Conservation (phyloP, 306 rosid species). For the Citrullus amarus region DNA sequence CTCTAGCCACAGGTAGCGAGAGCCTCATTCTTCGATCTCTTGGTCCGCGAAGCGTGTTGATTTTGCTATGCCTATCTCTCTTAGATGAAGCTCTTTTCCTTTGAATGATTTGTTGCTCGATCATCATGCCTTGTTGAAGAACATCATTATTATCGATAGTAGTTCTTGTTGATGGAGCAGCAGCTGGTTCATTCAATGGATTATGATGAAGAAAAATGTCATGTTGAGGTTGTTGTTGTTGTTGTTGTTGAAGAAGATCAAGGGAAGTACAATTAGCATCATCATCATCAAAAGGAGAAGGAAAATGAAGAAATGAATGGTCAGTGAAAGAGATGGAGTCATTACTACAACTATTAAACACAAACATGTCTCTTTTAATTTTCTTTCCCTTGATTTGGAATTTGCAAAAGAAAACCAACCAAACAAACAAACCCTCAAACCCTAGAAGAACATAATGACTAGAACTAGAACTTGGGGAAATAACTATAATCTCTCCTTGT, state of each 20-base stretch:
- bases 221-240: conserved; percentile 12
- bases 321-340: conserved; percentile 36
- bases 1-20: conserved; percentile 60
- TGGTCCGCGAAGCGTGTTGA: conserved; percentile 52
- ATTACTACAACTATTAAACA: conserved; percentile 29
- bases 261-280: conserved; percentile 2
- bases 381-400: not conserved
- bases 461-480: not conserved
- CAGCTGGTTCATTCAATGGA: not conserved
- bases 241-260: conserved; percentile 13
- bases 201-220: not conserved
- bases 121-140: not conserved
- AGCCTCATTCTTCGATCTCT: conserved; percentile 86
- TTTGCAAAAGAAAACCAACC: not conserved
- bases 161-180: not conserved
- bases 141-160: not conserved
- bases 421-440: not conserved
- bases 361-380: conserved; percentile 24
- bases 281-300: conserved; percentile 41
- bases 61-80: conserved; percentile 90
- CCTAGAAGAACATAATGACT: not conserved
- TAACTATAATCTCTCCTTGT: not conserved
- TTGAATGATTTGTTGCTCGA: not conserved
- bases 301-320: conserved; percentile 31
- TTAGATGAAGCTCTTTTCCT: conserved; percentile 24